phyloP scores from a whole-genome alignment of 2,329 filamentous ascomycete genomes.

The Penicillium sclerotiorum region DNA sequence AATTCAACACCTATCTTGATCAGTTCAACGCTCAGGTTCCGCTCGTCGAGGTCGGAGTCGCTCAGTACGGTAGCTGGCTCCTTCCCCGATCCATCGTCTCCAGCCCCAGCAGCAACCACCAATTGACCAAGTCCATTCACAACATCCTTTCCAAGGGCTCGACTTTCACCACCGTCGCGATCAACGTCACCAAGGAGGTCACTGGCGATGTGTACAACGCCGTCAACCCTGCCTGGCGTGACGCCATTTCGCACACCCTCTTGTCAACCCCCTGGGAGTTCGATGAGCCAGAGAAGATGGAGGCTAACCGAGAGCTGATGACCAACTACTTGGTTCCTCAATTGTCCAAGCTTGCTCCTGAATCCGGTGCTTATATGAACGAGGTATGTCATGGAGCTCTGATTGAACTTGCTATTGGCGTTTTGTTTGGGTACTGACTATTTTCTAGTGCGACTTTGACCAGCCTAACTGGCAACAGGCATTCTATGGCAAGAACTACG shows the following conservation, averaged over 20 bases:
- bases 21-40: slow-evolving; percentile 10
- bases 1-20: slow-evolving; percentile 11
- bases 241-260: slow-evolving; percentile 43
- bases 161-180: slow-evolving; percentile 39
- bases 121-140: slow-evolving; percentile 35
- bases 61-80: slow-evolving; percentile 36
- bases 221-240: slow-evolving; percentile 47
- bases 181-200: slow-evolving; percentile 48
- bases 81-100: slow-evolving; percentile 41
- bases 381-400: slow-evolving; percentile 16
- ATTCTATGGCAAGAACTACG: slow-evolving; percentile 45
- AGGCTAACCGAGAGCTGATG: slow-evolving; percentile 36
- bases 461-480: slow-evolving; percentile 39
- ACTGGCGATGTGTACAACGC: slow-evolving; percentile 34
- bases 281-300: slow-evolving; percentile 7
- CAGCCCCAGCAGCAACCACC: slow-evolving; percentile 26
- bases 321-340: slow-evolving; percentile 42
- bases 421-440: slow-evolving; percentile 1
- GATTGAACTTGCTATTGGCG: background rate
- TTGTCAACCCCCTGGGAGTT: slow-evolving; percentile 25
- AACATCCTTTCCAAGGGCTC: slow-evolving; percentile 37
- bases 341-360: slow-evolving; percentile 40
- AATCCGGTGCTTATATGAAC: slow-evolving; percentile 30
- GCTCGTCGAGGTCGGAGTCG: slow-evolving; percentile 42
- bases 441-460: slow-evolving; percentile 27